Evolutionary conservation across 108 stramenopile genomes (phyloP), one percentile per base, ranked within the genome.

Genomic region (Cyclotella distinguenda): DNA sequence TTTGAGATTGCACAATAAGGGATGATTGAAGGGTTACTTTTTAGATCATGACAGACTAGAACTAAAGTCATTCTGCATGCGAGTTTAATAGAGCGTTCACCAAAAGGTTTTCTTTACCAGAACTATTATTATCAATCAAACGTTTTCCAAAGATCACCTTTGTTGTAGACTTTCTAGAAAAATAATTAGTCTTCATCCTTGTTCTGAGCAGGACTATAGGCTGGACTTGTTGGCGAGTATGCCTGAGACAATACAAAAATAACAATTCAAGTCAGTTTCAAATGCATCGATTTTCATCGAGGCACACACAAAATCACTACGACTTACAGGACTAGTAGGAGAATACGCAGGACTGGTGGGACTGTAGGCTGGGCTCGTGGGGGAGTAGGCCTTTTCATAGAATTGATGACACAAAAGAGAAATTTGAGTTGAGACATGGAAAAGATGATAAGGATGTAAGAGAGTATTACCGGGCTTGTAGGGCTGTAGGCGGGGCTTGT

Each of bases 401-500:
- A 26, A 23, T 39, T 23, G 50, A 27, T 33, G 66, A 62, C 12
- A 73, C n/a, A 78, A 13, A 39, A 79, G 83, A 6, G 81, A 77
- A 51, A 58, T 67, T 64, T 86, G 84, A 23, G 78, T 74, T n/a
- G 77, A 78, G 5, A 58, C 44, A 3, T 73, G 82, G 7, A 26
- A 34, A 21, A 35, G 19, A 21, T 0, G 48, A 15, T 8, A 6
- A 34, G 7, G 22, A 18, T 18, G 34, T 66, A 74, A 6, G 82
- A 86, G 3, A 87, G 89, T 19, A 53, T 60, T 0, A 87, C 89
- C 15, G 95, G 93, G 34, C 72, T 79, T 2, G 90, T 91, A 9
- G 95, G 95, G 12, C 76, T 78, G 70, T 95, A 96, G 6, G 85
- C 88, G 0, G 97, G 97, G 38, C 71, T 76, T 11, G 90, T 94